Evolutionary conservation across 169 alveolate genomes (phyloP), one percentile per base, ranked within the genome.

Genomic region (Plasmodium gaboni): DNA sequence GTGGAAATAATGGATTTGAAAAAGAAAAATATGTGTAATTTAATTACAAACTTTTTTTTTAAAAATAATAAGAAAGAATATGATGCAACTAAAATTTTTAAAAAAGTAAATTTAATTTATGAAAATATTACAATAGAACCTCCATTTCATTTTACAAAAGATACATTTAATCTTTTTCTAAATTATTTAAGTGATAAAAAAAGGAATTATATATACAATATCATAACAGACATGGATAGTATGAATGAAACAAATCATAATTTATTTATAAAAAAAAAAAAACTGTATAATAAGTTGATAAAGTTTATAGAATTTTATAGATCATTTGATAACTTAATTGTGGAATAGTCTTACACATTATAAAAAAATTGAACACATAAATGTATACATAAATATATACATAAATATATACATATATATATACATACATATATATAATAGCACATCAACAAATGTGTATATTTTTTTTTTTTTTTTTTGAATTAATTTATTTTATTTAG

Each of bases 161-260:
- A 78, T 17, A 65, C 76, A 24, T 78, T 65, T 78, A 64, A 12
- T 57, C 74, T 78, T 55, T 78, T 78, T 50, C n/a, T 78, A 42
- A 63, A 19, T 42, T 78, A 38, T 17, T 19, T 78, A 57, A 57
- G 44, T 46, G 50, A 63, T 26, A 7, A 74, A 6, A 59, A 42
- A 12, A 78, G 89, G 50, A 78, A 22, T 1, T 32, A 48, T 13
- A 55, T 78, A 48, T 44, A 59, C 48, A 63, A 78, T 32, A 57
- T 24, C 28, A 24, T 78, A 38, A 55, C 9, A 38, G 1, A 38
- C 46, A 51, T 32, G 24, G 26, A 70, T 53, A 57, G 44, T 38
- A 32, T 10, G 19, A 24, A 19, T 19, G 70, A 44, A 26, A 12
- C 7, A 44, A 57, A 69, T 17, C 9, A 22, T 64, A 64, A 59